Base-by-base conservation (phyloP, 176 grass and related monocot genomes). In the Raddia guianensis region DNA sequence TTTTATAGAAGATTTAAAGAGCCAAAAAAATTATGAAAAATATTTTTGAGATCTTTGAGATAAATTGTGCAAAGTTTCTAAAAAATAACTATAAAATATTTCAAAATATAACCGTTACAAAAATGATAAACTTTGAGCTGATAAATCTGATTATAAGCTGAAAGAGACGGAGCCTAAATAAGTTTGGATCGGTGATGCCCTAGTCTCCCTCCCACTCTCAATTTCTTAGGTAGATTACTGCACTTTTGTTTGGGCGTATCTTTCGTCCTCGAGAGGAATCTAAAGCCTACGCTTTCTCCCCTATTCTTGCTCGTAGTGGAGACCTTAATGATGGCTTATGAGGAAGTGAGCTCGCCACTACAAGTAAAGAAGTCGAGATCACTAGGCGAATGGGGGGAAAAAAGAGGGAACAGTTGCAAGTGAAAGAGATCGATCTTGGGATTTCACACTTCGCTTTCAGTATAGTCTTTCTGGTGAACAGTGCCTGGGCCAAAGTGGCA, bases 281-380 rank as follows among this genome's bases (percentile, higher is more conserved):
- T 84, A 48, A 73, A 82, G 43, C 55, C 71, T 53, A 55, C 21
- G 32, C 70, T 80, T 86, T 67, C 46, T 56, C 63, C 64, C 15
- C 20, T 35, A 68, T 90, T 86, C 64, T 86, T 88, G 81, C 73
- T 81, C 16, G 37, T 83, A 82, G 85, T 92, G 86, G 86, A 91
- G 82, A 79, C 83, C 53, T 59, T 80, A 82, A 85, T 91, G 79
- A 90, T 91, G 76, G 58, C 2, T 33, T 33, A 76, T 40, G 56
- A 55, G 64, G 64, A 73, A 88, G 84, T 82, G 88, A 93, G 52
- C 40, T 59, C 77, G 69, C 83, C 82, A 90, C 87, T 78, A 69
- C 19, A 56, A 63, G 63, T 79, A 90, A 85, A 84, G 27, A 81
- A 78, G 15, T 51, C 46, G 27, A 10, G 59, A 15, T 66, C 13